Base-by-base conservation (phyloP, 495 filamentous ascomycete genomes). In the Cryomyces antarcticus region DNA sequence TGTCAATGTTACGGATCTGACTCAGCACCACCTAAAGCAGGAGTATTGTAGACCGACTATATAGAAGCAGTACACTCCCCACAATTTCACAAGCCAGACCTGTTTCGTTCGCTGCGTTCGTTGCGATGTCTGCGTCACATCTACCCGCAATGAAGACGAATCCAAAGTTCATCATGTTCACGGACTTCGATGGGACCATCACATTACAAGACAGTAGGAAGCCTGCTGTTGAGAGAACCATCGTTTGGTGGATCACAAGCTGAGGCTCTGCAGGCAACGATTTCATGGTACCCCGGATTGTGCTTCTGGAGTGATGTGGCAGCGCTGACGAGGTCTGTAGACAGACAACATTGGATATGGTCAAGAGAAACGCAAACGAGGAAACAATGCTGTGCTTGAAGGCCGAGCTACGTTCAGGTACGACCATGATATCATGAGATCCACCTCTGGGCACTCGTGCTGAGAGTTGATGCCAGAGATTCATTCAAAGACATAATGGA, bases 111-210 rank as follows among this genome's bases (percentile, higher is more conserved):
- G n/a, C n/a, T n/a, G n/a, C n/a, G n/a, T n/a, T n/a, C n/a, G n/a
- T 30, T 28, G 49, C 38, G 47, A 42, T 30, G 28, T 12, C 41
- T 10, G 7, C 37, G 5, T 35, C 44, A 11, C 43, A 53, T 12
- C 48, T 56, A 28, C 43, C 42, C 5, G 53, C 53, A 11, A 43
- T 56, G 49, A 46, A 53, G 24, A 40, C 47, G 27, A 47, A 54
- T 37, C 53, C 52, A 5, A 80, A 83, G 58, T 76, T 78, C 65
- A 89, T 96, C 61, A 93, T 96, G 68, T 96, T 95, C 66, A 88
- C 87, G 35, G 88, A 96, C 60, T 96, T 96, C 49, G 88, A 96
- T 55, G 88, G 88, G 42, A 95, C 89, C 30, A 89, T 96, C 52
- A 95, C 87, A 30, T 64, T 81, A 44, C 71, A 80, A 50, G 85